Evolutionary conservation across 2,329 filamentous ascomycete species (phyloP), one percentile per base, ranked within the genome.

Genomic region (Chalaropsis ovoidea): DNA sequence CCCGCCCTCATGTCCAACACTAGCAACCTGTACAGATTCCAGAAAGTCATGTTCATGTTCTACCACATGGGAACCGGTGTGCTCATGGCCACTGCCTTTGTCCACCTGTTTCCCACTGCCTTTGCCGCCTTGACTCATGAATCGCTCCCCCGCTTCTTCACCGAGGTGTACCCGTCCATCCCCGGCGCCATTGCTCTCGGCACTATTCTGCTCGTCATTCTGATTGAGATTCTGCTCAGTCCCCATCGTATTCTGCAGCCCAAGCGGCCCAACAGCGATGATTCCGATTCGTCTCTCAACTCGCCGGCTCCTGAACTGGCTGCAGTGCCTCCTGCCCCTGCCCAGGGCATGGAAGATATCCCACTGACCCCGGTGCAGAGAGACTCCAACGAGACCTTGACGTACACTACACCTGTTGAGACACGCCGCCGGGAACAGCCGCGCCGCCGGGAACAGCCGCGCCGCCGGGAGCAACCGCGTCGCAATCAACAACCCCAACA

Each of bases 41-140:
- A 76, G 22, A 74, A 73, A 61, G 80, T 84, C 73, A 81, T 84
- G 74, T 83, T 84, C 72, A 73, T 77, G 63, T 80, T 83, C 61
- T 79, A 82, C 68, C 86, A 90, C 77, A 89, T 90, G 70, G 87
- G 89, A 70, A 93, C 89, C 8, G 89, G 89, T 67, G 89, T 94
- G 22, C 79, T 82, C 41, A 80, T 85, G 56, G 83, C 89, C 31
- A 93, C 89, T 0, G 88, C 89, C 63, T 93, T 94, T 71, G 88
- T 92, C 39, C 88, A 92, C 76, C 77, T 87, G 41, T 80, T 87
- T 8, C 85, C 83, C 56, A 87, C 82, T 1, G 85, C 86, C 4
- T 88, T 88, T 69, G 72, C 77, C 64, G 84, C 83, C 7, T 77
- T 87, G 11, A 84, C 79, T 49, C 78, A 87, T 70, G 84, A 83